Evolutionary conservation across 2,329 filamentous ascomycete genomes (phyloP).

Genomic region (Cladosporium cucumerinum): DNA sequence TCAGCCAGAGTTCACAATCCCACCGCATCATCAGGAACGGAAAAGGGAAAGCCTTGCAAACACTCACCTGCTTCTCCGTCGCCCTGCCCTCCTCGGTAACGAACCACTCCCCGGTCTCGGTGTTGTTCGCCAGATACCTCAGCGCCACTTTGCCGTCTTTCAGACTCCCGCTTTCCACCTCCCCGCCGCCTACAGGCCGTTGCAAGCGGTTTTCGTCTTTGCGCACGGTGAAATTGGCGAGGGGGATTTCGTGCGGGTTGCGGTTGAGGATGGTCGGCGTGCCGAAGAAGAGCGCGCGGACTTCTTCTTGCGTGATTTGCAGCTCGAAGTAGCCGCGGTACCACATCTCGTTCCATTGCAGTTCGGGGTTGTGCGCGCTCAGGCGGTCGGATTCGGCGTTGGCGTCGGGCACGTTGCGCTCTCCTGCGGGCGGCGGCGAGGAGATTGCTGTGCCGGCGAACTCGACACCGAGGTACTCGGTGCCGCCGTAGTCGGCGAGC

Average conservation of each 20-base stretch:
- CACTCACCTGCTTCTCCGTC: conserved; percentile 2
- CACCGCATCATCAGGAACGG: background rate
- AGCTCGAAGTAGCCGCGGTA: conserved; percentile 70
- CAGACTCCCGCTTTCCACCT: conserved; percentile 54
- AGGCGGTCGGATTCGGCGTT: conserved; percentile 7
- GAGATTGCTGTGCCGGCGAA: conserved; percentile 63
- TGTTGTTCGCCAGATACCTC: conserved; percentile 28
- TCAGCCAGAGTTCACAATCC: background rate
- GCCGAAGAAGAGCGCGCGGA: conserved; percentile 63
- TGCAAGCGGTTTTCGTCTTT: conserved; percentile 57
- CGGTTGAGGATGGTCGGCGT: conserved; percentile 55
- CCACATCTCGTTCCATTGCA: conserved; percentile 68
- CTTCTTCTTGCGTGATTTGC: conserved; percentile 51
- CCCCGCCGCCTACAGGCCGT: conserved; percentile 45
- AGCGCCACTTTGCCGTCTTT: conserved; percentile 38
- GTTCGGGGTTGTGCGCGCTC: conserved; percentile 50
- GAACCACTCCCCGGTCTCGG: conserved; percentile 23
- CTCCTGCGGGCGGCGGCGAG: conserved; percentile 53
- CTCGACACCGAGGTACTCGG: conserved; percentile 44
- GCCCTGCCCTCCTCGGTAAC: background rate
- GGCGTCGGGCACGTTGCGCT: conserved; percentile 41
- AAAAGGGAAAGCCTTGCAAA: background rate
- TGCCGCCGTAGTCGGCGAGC: conserved; percentile 37
- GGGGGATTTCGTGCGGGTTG: conserved; percentile 59
- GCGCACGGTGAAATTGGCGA: conserved; percentile 66